phyloP scores from a whole-genome alignment of 2,329 filamentous ascomycete species.

The Ophiocordyceps camponoti-floridani region DNA sequence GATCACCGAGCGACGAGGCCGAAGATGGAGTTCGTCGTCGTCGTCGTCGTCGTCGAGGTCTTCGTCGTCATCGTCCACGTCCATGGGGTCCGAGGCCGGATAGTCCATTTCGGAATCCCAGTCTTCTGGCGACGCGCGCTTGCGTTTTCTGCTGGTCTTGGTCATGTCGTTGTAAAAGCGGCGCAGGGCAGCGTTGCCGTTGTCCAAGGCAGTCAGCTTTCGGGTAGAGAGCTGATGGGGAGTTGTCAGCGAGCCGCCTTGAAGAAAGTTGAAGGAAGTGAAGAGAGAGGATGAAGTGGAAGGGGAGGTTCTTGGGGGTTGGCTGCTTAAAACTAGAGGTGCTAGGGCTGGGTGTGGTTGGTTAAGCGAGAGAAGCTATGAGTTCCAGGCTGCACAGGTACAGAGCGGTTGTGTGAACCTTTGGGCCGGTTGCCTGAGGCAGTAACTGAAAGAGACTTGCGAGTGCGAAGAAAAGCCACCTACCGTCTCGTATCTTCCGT shows the following conservation, averaged over 20 bases:
- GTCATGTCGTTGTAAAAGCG: constrained; percentile 6
- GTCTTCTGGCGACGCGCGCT: constrained; percentile 9
- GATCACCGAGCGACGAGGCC: background rate
- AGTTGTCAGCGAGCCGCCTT: constrained; percentile 4
- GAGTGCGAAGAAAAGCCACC: background rate
- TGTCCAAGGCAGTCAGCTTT: constrained; percentile 13
- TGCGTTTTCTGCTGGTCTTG: constrained; percentile 12
- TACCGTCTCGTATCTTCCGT: constrained; percentile 26
- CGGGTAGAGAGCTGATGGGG: constrained; percentile 11
- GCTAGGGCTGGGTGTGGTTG: background rate
- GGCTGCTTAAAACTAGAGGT: background rate
- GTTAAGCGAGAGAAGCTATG: too few relatives aligned
- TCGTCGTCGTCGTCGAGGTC: constrained; percentile 8
- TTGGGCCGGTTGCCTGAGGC: background rate
- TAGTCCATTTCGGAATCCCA: constrained; percentile 11
- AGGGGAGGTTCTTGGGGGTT: background rate
- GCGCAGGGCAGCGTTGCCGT: constrained; percentile 13
- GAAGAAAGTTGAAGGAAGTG: background rate
- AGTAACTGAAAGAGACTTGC: background rate
- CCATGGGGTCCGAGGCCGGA: constrained; percentile 9
- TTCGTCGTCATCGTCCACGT: constrained; percentile 10
- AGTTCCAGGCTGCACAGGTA: too few relatives aligned
- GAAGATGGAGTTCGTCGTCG: constrained; percentile 8
- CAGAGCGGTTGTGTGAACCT: too few relatives aligned
- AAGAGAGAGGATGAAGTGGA: background rate